These are phyloP conservation scores for Kwoniella dejecticola DNA, from an alignment of 768 basidiomycete genomes.

Conservation along the genomic window DNA sequence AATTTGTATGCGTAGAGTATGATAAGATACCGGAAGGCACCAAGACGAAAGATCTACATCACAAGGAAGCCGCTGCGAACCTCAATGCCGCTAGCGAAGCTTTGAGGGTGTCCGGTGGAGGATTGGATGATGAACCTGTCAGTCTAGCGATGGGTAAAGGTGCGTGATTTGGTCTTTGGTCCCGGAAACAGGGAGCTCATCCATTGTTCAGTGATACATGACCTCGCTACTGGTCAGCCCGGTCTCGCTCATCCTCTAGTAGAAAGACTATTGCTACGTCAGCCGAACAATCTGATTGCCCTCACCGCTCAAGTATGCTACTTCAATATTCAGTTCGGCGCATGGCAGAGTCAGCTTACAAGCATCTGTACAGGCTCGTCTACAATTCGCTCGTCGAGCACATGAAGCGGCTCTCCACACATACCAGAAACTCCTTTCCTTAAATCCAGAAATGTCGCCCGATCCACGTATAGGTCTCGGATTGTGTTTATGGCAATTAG, in stretches of 20 bases:
- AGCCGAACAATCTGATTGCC: slow-evolving; percentile 84
- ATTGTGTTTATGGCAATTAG: slow-evolving; percentile 86
- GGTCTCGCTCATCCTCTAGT: slow-evolving; percentile 81
- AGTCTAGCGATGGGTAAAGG: slow-evolving; percentile 44
- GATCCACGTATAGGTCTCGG: slow-evolving; percentile 97
- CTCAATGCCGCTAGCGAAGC: slow-evolving; percentile 57
- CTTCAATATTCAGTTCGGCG: no score
- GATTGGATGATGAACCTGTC: slow-evolving; percentile 61
- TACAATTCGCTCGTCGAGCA: slow-evolving; percentile 75
- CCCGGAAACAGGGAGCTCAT: not conserved
- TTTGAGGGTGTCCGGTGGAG: slow-evolving; percentile 64
- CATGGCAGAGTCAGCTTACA: no score
- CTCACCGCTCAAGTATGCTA: slow-evolving; percentile 74
- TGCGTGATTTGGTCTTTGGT: not conserved
- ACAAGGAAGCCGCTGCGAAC: slow-evolving; percentile 62
- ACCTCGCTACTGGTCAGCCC: slow-evolving; percentile 75
- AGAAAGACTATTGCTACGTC: slow-evolving; percentile 72
- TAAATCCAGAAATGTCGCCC: slow-evolving; percentile 76
- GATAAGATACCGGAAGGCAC: slow-evolving; percentile 40
- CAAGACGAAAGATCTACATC: slow-evolving; percentile 40
- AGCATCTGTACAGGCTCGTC: slow-evolving; percentile 70
- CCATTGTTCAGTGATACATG: slow-evolving; percentile 67
- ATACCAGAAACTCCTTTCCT: slow-evolving; percentile 80
- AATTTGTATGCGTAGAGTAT: slow-evolving; percentile 40
- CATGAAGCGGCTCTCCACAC: slow-evolving; percentile 76